Percentiles rank a stretch among this genome's conserved stretches.
These are phyloP conservation scores for Arachis monticola DNA, from an alignment of 331 rosid genomes.

Conservation along the genomic window DNA sequence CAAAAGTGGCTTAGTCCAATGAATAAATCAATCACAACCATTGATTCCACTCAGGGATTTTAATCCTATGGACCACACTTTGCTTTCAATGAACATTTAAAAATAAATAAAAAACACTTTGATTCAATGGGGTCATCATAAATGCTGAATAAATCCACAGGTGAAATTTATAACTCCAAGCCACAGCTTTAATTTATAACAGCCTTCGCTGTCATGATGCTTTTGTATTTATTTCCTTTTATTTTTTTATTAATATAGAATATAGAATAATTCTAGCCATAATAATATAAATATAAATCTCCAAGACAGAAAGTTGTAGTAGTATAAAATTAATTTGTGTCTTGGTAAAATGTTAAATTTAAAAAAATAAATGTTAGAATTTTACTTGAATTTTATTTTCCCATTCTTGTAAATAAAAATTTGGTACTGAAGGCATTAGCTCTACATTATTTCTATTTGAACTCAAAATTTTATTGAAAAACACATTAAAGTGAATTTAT, in stretches of 20 bases:
- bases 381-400: too few relatives aligned
- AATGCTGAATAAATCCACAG: slow-evolving; percentile 44
- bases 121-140: slow-evolving; percentile 37
- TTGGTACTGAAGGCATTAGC: too few relatives aligned
- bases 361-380: too few relatives aligned
- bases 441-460: too few relatives aligned
- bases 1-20: slow-evolving; percentile 48
- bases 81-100: slow-evolving; percentile 33
- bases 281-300: too few relatives aligned
- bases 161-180: slow-evolving; percentile 57
- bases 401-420: too few relatives aligned
- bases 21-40: slow-evolving; percentile 47
- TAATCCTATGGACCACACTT: slow-evolving; percentile 50
- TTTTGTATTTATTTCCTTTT: slow-evolving; percentile 10
- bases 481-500: too few relatives aligned
- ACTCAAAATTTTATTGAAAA: too few relatives aligned
- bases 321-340: too few relatives aligned
- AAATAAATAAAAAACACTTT: neutral
- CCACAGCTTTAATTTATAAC: slow-evolving; percentile 36
- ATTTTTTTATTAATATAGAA: neutral
- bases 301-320: too few relatives aligned
- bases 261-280: too few relatives aligned
- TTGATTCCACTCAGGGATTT: slow-evolving; percentile 37
- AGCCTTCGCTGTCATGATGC: slow-evolving; percentile 2
- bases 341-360: too few relatives aligned